phyloP scores from a whole-genome alignment of 345 rosid species.

The Ceriops zippeliana region DNA sequence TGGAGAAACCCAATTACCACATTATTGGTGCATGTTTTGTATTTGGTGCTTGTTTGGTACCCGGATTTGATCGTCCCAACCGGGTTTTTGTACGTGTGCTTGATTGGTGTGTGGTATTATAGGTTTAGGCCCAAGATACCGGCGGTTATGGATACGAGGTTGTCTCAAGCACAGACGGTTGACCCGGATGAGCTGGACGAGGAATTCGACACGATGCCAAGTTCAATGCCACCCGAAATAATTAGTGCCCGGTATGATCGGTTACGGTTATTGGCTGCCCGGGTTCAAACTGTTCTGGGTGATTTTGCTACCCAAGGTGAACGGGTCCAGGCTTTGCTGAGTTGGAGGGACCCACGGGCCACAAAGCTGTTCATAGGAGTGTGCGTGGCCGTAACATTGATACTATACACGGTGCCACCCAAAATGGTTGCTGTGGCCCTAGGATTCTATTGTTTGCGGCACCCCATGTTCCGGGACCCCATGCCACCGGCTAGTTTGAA shows the following conservation, averaged over 20 bases:
- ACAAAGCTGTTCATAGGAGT: conserved; percentile 80
- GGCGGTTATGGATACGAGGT: conserved; percentile 84
- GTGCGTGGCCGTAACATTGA: conserved; percentile 63
- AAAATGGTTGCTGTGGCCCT: conserved; percentile 97
- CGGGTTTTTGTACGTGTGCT: conserved; percentile 65
- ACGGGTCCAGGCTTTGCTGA: conserved; percentile 78
- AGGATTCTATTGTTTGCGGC: conserved; percentile 87
- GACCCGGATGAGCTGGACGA: conserved; percentile 91
- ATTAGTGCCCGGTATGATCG: conserved; percentile 77
- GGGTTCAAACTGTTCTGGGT: conserved; percentile 89
- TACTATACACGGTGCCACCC: conserved; percentile 72
- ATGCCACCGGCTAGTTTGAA: conserved; percentile 86
- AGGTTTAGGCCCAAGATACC: conserved; percentile 85
- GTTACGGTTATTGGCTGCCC: conserved; percentile 69
- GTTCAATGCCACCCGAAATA: conserved; percentile 65
- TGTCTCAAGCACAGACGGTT: conserved; percentile 77
- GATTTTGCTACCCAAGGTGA: conserved; percentile 97
- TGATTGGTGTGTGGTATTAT: conserved; percentile 93
- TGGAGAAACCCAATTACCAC: conserved; percentile 93
- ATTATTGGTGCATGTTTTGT: conserved; percentile 69
- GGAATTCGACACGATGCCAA: conserved; percentile 91
- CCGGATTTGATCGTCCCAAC: conserved; percentile 92
- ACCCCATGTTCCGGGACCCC: conserved; percentile 93
- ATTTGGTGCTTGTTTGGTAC: conserved; percentile 91
- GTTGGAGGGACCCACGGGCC: conserved; percentile 99